phyloP scores from a whole-genome alignment of 306 rosid genomes.

The Quercus agrifolia region DNA sequence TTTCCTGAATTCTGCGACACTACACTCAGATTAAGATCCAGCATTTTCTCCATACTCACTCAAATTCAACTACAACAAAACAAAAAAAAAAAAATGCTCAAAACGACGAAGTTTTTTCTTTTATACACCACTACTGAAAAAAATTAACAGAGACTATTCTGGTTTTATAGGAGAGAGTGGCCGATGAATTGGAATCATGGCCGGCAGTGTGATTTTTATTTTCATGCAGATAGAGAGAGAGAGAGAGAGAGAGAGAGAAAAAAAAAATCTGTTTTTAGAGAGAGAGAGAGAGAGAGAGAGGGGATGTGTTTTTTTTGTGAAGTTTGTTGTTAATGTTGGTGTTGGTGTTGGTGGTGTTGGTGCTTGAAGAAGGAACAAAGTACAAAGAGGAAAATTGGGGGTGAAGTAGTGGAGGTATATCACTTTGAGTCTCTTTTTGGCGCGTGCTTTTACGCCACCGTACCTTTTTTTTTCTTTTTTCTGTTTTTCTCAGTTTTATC shows the following conservation, averaged over 20 bases:
- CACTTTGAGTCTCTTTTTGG: not conserved
- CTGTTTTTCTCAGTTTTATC: too few species aligned
- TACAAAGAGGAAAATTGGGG: not conserved
- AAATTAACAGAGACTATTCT: not conserved
- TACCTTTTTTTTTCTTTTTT: too few species aligned
- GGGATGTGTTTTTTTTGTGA: not conserved
- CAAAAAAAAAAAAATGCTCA: not conserved
- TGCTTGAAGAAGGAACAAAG: conserved; percentile 11
- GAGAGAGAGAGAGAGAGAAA: not conserved
- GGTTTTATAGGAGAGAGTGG: not conserved
- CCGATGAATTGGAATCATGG: not conserved
- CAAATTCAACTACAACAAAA: not conserved
- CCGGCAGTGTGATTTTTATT: conserved; percentile 6
- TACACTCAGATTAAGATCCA: conserved; percentile 80
- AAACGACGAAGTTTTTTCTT: not conserved
- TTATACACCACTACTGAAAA: too few species aligned
- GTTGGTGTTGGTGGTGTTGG: not conserved
- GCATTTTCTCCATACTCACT: conserved; percentile 26
- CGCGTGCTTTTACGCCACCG: not conserved
- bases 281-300: not conserved
- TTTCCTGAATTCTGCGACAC: conserved; percentile 29
- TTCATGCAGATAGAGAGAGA: conserved; percentile 24
- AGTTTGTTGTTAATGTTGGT: too few species aligned
- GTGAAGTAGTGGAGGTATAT: too few species aligned
- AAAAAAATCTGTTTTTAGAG: not conserved